Evolutionary conservation across 2,329 filamentous ascomycete genomes (phyloP), one percentile per base, ranked within the genome.

Genomic region (Verticillium tricorpus): DNA sequence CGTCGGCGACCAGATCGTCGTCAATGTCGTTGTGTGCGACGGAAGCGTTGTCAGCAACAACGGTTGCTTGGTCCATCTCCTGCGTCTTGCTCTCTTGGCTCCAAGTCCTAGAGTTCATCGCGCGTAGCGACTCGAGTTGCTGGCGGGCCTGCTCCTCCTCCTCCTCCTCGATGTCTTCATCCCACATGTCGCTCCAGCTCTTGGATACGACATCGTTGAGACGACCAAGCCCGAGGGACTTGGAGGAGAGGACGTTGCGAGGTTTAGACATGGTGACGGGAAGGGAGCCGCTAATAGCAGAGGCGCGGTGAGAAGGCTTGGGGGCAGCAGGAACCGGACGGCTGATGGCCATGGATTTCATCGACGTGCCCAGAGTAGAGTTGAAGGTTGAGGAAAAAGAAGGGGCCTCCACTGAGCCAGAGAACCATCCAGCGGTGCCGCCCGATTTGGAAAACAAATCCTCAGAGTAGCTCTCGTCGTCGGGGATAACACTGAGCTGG

Each of bases 161-260:
- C 65, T 90, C 87, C 66, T 90, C 88, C 70, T 95, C 93, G 56
- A 82, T 80, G 60, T 98, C 94, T 74, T 98, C 94, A 63, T 98
- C 94, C 89, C 93, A 97, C 75, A 98, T 87, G 74, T 99, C 95
- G 71, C 93, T 97, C 95, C 95, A 99, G 81, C 95, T 98, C 89
- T 98, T 98, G 61, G 95, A 97, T 57, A 96, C 91, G 57, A 85
- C 81, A 56, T 94, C 90, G 65, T 87, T 85, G 73, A 90, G 87
- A 71, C 88, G 88, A 59, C 91, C 91, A 72, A 96, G 94, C 58
- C 94, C 86, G 71, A 89, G 85, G 5, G 91, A 88, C 82, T 94
- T 89, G 64, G 91, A 88, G 60, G 85, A 81, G 68, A 89, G 80
- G 50, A 85, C 84, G 65, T 86, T 82, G 67, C 85, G 85, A 0